These are phyloP conservation scores for Verticillium isaacii DNA, from an alignment of 2,329 filamentous ascomycete species.

Conservation along the genomic window DNA sequence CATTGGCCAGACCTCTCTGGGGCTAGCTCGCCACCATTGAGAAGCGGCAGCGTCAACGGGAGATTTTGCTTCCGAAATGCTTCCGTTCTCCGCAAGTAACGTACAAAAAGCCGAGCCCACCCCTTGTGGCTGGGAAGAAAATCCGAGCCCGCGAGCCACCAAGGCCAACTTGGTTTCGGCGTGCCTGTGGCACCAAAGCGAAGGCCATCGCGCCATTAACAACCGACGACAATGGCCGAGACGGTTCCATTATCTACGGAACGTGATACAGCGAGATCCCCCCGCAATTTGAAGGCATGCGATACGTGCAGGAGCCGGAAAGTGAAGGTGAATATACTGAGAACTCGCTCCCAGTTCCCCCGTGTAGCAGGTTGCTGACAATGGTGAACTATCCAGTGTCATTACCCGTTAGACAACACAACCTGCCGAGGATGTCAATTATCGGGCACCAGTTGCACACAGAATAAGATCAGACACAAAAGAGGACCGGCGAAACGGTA, in stretches of 20 bases:
- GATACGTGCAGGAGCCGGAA: constrained; percentile 22
- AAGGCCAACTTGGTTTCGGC: background rate
- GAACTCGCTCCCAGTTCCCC: background rate
- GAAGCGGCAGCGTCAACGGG: background rate
- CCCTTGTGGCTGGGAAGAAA: background rate
- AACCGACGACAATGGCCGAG: background rate
- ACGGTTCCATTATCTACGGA: background rate
- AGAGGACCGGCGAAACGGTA: constrained; percentile 21
- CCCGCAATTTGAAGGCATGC: constrained; percentile 20
- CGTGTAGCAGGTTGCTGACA: background rate
- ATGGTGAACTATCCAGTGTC: constrained; percentile 9
- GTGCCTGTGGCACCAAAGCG: background rate
- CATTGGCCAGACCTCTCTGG: background rate
- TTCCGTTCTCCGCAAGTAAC: background rate
- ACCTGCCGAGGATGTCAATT: constrained; percentile 17
- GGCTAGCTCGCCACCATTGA: background rate
- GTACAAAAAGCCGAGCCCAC: background rate
- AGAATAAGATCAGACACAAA: constrained; percentile 17
- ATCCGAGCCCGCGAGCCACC: background rate
- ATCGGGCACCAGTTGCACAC: constrained; percentile 19
- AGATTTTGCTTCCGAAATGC: background rate
- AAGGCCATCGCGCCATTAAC: background rate
- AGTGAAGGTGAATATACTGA: constrained; percentile 16
- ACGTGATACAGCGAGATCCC: background rate
- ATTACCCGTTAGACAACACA: constrained; percentile 6